Conservation (phyloP, 768 basidiomycete species). For the Auricularia sp. region DNA sequence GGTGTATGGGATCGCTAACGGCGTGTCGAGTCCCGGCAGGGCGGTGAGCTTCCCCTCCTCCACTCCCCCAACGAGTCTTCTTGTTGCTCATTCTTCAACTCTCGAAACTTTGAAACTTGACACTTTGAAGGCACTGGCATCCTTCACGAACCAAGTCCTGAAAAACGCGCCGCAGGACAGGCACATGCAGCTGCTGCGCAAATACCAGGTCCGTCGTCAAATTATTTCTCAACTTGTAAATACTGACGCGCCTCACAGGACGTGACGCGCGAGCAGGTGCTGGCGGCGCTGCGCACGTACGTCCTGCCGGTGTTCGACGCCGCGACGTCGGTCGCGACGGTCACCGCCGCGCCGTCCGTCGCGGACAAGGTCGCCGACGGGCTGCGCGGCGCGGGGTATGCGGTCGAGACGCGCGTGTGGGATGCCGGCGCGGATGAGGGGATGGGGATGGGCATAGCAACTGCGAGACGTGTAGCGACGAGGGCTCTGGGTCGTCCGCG, state of each 20-base stretch:
- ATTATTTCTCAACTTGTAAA: not conserved
- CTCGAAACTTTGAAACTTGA: too few relatives aligned
- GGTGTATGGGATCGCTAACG: conserved; percentile 71
- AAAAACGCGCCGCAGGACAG: conserved; percentile 69
- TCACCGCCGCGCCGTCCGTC: conserved; percentile 77
- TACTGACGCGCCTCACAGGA: conserved; percentile 23
- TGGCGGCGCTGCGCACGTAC: conserved; percentile 56
- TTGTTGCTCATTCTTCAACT: not conserved
- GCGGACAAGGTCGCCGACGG: conserved; percentile 57
- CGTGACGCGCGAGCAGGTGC: conserved; percentile 72
- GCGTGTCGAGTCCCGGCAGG: conserved; percentile 74
- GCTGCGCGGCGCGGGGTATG: conserved; percentile 59
- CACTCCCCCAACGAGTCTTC: not conserved
- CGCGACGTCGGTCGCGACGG: conserved; percentile 62
- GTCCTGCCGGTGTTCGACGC: conserved; percentile 80
- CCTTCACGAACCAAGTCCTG: conserved; percentile 87
- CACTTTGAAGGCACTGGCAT: conserved; percentile 52
- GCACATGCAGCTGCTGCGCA: conserved; percentile 65
- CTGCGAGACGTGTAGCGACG: not conserved
- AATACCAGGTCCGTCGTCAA: conserved; percentile 35
- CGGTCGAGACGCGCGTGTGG: conserved; percentile 62
- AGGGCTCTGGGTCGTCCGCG: not conserved
- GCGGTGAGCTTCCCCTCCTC: conserved; percentile 45
- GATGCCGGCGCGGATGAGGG: conserved; percentile 47
- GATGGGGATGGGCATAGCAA: conserved; percentile 19